Conservation (phyloP, 2,329 filamentous ascomycete genomes). For the Endoconidiophora polonica region DNA sequence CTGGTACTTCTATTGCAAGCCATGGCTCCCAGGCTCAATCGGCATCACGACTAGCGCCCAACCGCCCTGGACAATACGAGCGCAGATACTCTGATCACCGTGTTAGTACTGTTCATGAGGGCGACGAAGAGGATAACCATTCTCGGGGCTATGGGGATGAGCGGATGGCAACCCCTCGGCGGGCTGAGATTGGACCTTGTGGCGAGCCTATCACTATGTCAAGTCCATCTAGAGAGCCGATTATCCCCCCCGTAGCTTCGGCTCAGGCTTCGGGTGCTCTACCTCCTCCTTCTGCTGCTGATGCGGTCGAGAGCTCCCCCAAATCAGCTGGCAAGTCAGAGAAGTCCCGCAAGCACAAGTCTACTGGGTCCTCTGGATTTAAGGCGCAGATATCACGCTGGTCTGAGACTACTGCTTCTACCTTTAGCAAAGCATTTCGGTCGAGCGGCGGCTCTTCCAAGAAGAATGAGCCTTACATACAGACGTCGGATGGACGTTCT, state of each 20-base stretch:
- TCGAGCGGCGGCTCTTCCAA: slow-evolving; percentile 36
- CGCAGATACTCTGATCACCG: slow-evolving; percentile 56
- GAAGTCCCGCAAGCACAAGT: slow-evolving; percentile 77
- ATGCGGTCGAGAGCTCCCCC: slow-evolving; percentile 51
- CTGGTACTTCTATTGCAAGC: slow-evolving; percentile 29
- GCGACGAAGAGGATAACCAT: slow-evolving; percentile 49
- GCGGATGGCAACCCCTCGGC: slow-evolving; percentile 18
- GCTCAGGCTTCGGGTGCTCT: slow-evolving; percentile 1
- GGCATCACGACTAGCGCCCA: slow-evolving; percentile 29
- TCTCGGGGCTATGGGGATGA: slow-evolving; percentile 24
- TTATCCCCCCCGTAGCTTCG: slow-evolving; percentile 3
- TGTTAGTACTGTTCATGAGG: slow-evolving; percentile 79
- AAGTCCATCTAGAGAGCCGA: slow-evolving; percentile 6
- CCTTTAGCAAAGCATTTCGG: slow-evolving; percentile 61
- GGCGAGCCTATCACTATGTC: slow-evolving; percentile 9
- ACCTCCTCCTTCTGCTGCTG: slow-evolving; percentile 7
- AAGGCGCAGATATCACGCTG: slow-evolving; percentile 91
- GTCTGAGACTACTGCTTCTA: slow-evolving; percentile 92
- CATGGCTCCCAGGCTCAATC: slow-evolving; percentile 21
- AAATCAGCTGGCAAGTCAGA: slow-evolving; percentile 33
- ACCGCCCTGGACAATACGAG: slow-evolving; percentile 55
- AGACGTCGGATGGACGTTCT: slow-evolving; percentile 32
- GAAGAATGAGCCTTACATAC: slow-evolving; percentile 34
- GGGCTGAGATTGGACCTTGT: slow-evolving; percentile 4
- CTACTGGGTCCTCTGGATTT: slow-evolving; percentile 57